Base-by-base conservation (phyloP, 148 eudicot species). In the Fallopia convolvulus region DNA sequence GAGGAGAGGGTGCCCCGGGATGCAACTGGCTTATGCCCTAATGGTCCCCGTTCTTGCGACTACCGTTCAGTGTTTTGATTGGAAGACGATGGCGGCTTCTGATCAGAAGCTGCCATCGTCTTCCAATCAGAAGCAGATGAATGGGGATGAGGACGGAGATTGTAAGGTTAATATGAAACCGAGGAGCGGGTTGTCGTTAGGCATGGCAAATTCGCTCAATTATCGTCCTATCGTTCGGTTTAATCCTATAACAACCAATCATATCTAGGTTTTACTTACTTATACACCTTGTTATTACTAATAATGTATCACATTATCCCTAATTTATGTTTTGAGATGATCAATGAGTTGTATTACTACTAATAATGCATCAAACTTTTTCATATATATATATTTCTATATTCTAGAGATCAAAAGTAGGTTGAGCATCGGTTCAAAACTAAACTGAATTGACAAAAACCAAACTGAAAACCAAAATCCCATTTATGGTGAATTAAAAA, bases 1-100 rank as follows among this genome's bases (percentile, higher is more conserved):
- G 17, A 75, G 82, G 10, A 79, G 82, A 79, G 78, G 78, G 41
- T 79, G 82, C n/a, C 82, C 82, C 20, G 82, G 78, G 32, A 53
- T 41, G 55, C 39, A 63, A 56, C 26, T 79, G 53, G 78, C 82
- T 32, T 65, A 48, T 66, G 44, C 82, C 55, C 39, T 79, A 30
- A 46, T 75, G 75, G 76, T 63, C 23, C 68, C 68, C 21, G 78
- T 68, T 15, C 26, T 79, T 15, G 82, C 78, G 2, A 74, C 52
- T 20, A 30, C 44, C 23, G 6, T 79, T 75, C 82, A 79, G 72
- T 79, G 82, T 68, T 79, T 79, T 17, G 78, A 79, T 50, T 79
- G 74, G 82, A 66, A 68, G 78, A 17, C 42, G 26, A 77, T 42
- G 21, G 40, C 74, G 15, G 58, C 30, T 72, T 26, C 14, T 72